A percentile compares a stretch with the other conserved stretches of the same genome.
Conservation (phyloP, 257 asterid genomes). For the Solanum ahanhuiri region DNA sequence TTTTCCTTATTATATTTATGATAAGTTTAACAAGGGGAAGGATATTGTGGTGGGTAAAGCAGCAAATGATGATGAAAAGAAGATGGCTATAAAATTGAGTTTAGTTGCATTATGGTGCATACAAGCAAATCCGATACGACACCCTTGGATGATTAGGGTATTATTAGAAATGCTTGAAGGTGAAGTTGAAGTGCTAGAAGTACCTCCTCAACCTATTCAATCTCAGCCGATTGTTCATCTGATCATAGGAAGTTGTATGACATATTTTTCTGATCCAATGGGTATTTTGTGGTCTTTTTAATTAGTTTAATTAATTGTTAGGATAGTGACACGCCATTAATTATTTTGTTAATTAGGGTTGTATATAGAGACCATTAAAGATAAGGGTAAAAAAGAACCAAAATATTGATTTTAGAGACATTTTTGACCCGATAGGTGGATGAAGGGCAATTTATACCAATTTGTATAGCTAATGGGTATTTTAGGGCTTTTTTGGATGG, state of each 20-base stretch:
- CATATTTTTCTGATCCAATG: neutral
- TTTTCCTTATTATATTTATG: no score
- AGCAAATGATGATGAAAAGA: no score
- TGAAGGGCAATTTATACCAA: neutral
- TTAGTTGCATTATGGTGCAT: no score
- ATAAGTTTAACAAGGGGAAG: no score
- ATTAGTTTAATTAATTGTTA: no score
- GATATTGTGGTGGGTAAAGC: no score
- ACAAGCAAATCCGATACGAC: neutral
- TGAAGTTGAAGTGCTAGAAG: neutral
- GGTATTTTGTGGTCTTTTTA: neutral
- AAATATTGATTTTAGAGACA: neutral
- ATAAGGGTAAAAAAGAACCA: neutral
- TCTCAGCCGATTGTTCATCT: neutral
- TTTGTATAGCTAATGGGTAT: neutral
- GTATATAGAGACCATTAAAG: neutral
- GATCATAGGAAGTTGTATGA: neutral
- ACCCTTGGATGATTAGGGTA: neutral
- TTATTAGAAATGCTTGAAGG: no score
- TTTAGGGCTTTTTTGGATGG: neutral
- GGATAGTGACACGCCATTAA: neutral
- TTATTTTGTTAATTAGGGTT: no score
- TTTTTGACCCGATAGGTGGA: neutral
- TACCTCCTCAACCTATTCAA: neutral
- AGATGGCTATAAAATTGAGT: no score